These are phyloP conservation scores for Apiospora kogelbergensis DNA, from an alignment of 2,329 filamentous ascomycete genomes.

Conservation along the genomic window DNA sequence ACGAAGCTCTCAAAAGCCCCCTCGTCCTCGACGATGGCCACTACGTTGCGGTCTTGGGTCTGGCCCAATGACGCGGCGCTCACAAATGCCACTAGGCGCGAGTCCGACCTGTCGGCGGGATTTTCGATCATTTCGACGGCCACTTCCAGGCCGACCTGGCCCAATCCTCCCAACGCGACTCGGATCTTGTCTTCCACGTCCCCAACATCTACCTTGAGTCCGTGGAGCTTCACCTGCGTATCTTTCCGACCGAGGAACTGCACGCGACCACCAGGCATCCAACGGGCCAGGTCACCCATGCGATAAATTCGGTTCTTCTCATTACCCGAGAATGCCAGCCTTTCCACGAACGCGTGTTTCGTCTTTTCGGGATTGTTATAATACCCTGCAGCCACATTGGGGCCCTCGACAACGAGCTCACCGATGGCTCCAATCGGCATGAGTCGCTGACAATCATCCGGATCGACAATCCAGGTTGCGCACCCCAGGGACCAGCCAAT, in stretches of 20 bases:
- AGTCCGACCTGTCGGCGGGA: neutral
- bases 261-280: constrained; percentile 26
- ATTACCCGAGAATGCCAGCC: neutral
- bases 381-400: neutral
- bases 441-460: neutral
- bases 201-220: constrained; percentile 46
- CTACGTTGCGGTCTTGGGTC: neutral
- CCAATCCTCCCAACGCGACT: neutral
- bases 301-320: constrained; percentile 26
- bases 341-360: constrained; percentile 22
- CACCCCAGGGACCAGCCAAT: neutral
- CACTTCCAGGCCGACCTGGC: neutral
- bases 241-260: constrained; percentile 44
- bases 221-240: constrained; percentile 50
- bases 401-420: neutral
- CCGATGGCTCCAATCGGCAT: neutral
- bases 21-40: neutral
- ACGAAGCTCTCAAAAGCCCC: neutral
- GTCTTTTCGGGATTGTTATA: neutral
- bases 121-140: constrained; percentile 8
- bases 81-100: neutral
- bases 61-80: neutral
- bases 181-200: constrained; percentile 38
- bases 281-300: constrained; percentile 33
- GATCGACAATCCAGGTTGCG: constrained; percentile 5